Evolutionary conservation across 2,329 filamentous ascomycete genomes (phyloP), one percentile per base, ranked within the genome.

Genomic region (Aspergillus flavus): DNA sequence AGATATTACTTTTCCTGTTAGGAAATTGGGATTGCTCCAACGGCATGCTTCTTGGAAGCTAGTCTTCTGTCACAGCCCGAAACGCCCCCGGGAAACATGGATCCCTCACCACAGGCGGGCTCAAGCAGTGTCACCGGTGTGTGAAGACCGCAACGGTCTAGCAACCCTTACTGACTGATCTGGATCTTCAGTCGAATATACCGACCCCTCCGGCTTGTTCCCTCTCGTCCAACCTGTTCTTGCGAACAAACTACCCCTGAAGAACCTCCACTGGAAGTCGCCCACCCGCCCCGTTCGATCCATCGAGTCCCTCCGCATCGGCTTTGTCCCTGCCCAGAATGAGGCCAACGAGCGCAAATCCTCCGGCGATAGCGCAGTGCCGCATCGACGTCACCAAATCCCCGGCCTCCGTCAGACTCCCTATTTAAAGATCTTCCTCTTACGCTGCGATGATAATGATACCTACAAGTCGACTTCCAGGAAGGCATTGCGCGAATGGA

Each of bases 201-300:
- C 91, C 81, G 95, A 99, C 81, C 94, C 95, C 59, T 91, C 92
- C 75, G 90, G 91, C 72, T 86, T 98, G 67, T 98, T 94, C 80
- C 89, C 92, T 63, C 85, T 94, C 58, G 83, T 98, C 50, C 89
- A 91, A 12, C 88, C 92, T 3, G 89, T 94, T 62, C 84, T 99
- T 62, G 84, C 91, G 46, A 84, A 91, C 48, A 90, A 92, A 60
- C 85, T 98, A 0, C 95, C 95, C 39, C 84, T 99, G 43, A 91
- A 89, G 67, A 96, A 98, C 73, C 87, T 99, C 53, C 93, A 98
- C 75, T 99, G 95, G 95, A 96, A 98, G 78, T 97, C 95, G 16
- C 92, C 96, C 65, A 90, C 91, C 32, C 91, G 95, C 0, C 95
- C 95, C 2, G 82, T 98, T 41, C 91, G 95, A 68, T 97, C 95